These are phyloP conservation scores for Drosera capensis DNA, from an alignment of 148 eudicot genomes.

Conservation along the genomic window DNA sequence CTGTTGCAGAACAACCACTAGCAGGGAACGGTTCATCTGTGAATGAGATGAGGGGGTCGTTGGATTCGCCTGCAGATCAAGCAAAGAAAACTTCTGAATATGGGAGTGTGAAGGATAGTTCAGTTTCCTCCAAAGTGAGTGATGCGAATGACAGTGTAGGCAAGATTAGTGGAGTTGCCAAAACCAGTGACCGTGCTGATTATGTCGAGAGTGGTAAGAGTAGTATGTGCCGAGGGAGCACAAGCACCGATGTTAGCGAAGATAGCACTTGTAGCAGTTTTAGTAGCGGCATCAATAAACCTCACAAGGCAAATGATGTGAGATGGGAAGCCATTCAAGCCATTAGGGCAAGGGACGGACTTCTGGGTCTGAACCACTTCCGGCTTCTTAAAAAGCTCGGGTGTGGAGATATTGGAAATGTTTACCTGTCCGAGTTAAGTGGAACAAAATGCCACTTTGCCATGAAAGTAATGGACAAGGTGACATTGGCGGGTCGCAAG, in stretches of 20 bases:
- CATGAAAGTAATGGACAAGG: conserved; percentile 72
- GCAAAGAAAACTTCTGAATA: conserved; percentile 31
- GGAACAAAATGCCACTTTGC: conserved; percentile 56
- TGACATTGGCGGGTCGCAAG: conserved; percentile 44
- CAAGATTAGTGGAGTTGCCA: conserved; percentile 48
- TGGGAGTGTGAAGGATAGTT: conserved; percentile 36
- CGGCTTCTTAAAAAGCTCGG: conserved; percentile 54
- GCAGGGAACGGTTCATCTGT: conserved; percentile 3
- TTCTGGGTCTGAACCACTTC: conserved; percentile 48
- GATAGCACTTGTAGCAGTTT: conserved; percentile 70
- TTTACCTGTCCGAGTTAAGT: conserved; percentile 51
- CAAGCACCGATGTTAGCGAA: conserved; percentile 53
- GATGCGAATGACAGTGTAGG: conserved; percentile 33
- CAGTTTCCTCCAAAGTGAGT: conserved; percentile 36
- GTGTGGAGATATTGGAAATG: conserved; percentile 72
- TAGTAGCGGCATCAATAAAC: conserved; percentile 46
- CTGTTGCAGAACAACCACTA: conserved; percentile 7
- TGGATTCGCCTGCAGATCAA: conserved; percentile 22
- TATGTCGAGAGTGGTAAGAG: conserved; percentile 50
- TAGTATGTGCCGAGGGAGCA: conserved; percentile 49
- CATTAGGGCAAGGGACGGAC: conserved; percentile 39
- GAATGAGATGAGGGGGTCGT: conserved; percentile 10
- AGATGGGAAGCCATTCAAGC: conserved; percentile 65
- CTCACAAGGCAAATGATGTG: conserved; percentile 53
- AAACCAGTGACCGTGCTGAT: conserved; percentile 31